These are phyloP conservation scores for Cyclotella choctawhatcheeana DNA, from an alignment of 108 stramenopile species.

Conservation along the genomic window DNA sequence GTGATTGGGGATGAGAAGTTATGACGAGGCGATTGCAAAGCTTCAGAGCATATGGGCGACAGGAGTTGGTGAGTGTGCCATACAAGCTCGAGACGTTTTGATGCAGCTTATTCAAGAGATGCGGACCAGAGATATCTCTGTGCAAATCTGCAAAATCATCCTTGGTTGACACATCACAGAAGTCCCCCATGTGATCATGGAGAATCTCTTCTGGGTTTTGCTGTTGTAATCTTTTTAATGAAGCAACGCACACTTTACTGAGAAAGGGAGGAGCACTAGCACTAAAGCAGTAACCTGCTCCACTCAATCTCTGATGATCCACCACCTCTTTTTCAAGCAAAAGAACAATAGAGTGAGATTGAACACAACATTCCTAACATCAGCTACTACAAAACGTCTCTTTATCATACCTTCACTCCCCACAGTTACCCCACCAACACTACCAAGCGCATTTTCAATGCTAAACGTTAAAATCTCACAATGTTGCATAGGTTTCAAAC, in stretches of 20 bases:
- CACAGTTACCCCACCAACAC: constrained; percentile 95
- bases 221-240: constrained; percentile 38
- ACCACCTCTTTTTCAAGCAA: constrained; percentile 79
- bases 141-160: background rate
- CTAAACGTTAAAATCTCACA: constrained; percentile 93
- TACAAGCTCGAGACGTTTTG: constrained; percentile 35
- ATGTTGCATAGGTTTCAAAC: constrained; percentile 73
- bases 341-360: background rate
- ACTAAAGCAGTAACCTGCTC: constrained; percentile 98
- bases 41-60: constrained; percentile 46
- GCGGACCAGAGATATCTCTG: constrained; percentile 34
- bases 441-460: constrained; percentile 92
- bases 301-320: constrained; percentile 97
- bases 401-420: constrained; percentile 75
- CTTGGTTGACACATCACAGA: background rate
- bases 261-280: constrained; percentile 98
- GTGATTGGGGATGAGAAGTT: constrained; percentile 76
- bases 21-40: constrained; percentile 57
- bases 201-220: constrained; percentile 23
- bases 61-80: constrained; percentile 39
- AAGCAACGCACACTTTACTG: constrained; percentile 43
- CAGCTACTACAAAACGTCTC: background rate
- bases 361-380: background rate
- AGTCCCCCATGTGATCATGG: background rate
- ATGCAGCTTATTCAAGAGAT: constrained; percentile 22